Evolutionary conservation across 148 eudicot genomes (phyloP).

Genomic region (Silene uniflora): DNA sequence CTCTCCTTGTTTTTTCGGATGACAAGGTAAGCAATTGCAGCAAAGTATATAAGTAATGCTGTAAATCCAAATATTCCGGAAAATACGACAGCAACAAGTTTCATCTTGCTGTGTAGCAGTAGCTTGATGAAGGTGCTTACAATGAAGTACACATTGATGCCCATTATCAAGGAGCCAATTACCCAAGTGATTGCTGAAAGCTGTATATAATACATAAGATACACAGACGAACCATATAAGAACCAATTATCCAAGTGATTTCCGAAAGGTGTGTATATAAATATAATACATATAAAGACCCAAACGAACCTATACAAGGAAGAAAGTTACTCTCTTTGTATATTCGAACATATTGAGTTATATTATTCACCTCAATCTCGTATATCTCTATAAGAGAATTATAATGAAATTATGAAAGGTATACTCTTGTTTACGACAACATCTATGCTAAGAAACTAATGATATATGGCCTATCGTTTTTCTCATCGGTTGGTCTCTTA

Average conservation of each 20-base stretch:
- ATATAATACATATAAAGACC: too few relatives aligned
- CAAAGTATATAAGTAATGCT: slow-evolving; percentile 61
- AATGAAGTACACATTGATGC: slow-evolving; percentile 77
- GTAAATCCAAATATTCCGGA: slow-evolving; percentile 68
- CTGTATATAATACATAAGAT: slow-evolving; percentile 33
- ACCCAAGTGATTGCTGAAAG: slow-evolving; percentile 78
- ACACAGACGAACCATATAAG: not conserved
- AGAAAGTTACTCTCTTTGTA: not conserved
- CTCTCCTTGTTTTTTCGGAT: slow-evolving; percentile 65
- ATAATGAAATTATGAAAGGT: not conserved
- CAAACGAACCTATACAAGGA: too few relatives aligned
- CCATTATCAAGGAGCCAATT: slow-evolving; percentile 86
- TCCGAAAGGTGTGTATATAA: too few relatives aligned
- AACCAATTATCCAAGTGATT: not conserved
- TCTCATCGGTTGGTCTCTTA: too few relatives aligned
- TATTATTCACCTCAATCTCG: too few relatives aligned
- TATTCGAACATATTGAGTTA: too few relatives aligned
- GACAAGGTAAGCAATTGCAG: slow-evolving; percentile 65
- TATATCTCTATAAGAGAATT: too few relatives aligned
- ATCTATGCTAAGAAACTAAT: too few relatives aligned
- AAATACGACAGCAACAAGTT: slow-evolving; percentile 42
- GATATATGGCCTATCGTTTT: too few relatives aligned
- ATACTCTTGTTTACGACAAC: not conserved
- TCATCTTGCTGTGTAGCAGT: slow-evolving; percentile 57
- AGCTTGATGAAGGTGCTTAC: slow-evolving; percentile 58